A percentile compares a stretch with the other conserved stretches of the same genome.
phyloP scores from a whole-genome alignment of 1,284 basidiomycete genomes.

The Moesziomyces sp. region DNA sequence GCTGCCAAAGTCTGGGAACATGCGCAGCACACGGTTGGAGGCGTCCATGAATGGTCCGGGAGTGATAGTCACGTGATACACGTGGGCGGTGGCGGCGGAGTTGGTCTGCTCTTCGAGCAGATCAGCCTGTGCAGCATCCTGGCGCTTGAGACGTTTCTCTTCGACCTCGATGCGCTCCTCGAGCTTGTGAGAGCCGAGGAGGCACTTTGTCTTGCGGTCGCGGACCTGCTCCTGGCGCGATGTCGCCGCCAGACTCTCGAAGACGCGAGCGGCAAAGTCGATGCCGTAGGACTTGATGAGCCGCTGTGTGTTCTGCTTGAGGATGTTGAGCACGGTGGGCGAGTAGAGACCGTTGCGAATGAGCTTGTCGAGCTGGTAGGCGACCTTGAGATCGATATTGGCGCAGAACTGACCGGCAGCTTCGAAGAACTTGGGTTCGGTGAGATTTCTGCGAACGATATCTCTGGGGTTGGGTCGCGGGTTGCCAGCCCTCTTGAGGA shows the following conservation, averaged over 20 bases:
- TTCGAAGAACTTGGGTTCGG: conserved; percentile 17
- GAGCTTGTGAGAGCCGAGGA: conserved; percentile 16
- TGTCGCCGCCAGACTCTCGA: conserved; percentile 15
- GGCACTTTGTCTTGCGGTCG: conserved; percentile 19
- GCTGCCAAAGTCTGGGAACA: conserved; percentile 30
- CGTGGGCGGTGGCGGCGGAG: conserved; percentile 22
- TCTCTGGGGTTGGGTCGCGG: conserved; percentile 7
- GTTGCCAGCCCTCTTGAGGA: conserved; percentile 31
- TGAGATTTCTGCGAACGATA: conserved; percentile 20
- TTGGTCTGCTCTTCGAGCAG: conserved; percentile 3
- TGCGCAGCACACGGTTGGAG: conserved; percentile 31
- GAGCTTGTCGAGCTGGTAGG: conserved; percentile 34
- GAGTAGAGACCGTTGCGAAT: conserved; percentile 29
- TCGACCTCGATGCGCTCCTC: conserved; percentile 14
- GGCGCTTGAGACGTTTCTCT: conserved; percentile 17
- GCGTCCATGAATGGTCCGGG: conserved; percentile 35
- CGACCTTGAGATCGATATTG: conserved; percentile 18
- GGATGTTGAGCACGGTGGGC: conserved; percentile 20
- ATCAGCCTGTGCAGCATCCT: conserved; percentile 2
- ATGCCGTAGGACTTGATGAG: conserved; percentile 14
- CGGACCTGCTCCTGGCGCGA: conserved; percentile 24
- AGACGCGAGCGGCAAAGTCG: conserved; percentile 16
- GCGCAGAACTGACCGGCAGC: conserved; percentile 12
- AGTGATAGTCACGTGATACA: conserved; percentile 33
- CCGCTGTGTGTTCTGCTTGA: conserved; percentile 14